Conservation (phyloP, 2,329 filamentous ascomycete genomes). For the Scleromitrula shiraiana region DNA sequence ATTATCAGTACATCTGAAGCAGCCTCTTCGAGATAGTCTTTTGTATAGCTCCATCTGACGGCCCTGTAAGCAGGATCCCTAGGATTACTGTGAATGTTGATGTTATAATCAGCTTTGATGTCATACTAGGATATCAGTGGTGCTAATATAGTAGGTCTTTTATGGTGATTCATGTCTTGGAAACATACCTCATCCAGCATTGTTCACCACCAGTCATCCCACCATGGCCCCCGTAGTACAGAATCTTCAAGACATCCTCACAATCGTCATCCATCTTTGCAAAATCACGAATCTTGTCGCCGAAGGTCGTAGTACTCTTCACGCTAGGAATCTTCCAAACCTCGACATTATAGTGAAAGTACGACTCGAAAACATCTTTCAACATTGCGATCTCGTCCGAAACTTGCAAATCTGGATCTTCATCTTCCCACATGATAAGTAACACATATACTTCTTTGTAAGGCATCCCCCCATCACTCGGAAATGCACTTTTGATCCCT, state of each 20-base stretch:
- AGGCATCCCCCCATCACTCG: background rate
- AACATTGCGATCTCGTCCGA: background rate
- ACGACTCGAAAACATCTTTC: background rate
- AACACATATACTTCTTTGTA: background rate
- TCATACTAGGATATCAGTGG: too few relatives aligned
- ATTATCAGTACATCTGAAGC: conserved; percentile 46
- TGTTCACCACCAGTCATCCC: too few relatives aligned
- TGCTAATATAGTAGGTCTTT: too few relatives aligned
- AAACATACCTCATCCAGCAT: too few relatives aligned
- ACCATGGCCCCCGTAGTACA: too few relatives aligned
- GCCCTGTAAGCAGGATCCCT: background rate
- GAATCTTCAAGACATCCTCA: too few relatives aligned
- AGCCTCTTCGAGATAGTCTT: conserved; percentile 55
- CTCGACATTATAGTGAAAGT: background rate
- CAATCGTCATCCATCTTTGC: too few relatives aligned
- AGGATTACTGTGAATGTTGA: too few relatives aligned
- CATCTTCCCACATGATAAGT: background rate
- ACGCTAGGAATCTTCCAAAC: background rate
- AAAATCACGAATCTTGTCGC: background rate
- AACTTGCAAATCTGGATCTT: background rate
- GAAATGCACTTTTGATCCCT: background rate
- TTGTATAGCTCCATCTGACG: conserved; percentile 76
- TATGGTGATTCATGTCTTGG: too few relatives aligned
- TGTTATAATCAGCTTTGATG: too few relatives aligned
- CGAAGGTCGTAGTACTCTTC: background rate